Conservation (phyloP, 352 stramenopile genomes). For the Phytopythium chamaehyphon region DNA sequence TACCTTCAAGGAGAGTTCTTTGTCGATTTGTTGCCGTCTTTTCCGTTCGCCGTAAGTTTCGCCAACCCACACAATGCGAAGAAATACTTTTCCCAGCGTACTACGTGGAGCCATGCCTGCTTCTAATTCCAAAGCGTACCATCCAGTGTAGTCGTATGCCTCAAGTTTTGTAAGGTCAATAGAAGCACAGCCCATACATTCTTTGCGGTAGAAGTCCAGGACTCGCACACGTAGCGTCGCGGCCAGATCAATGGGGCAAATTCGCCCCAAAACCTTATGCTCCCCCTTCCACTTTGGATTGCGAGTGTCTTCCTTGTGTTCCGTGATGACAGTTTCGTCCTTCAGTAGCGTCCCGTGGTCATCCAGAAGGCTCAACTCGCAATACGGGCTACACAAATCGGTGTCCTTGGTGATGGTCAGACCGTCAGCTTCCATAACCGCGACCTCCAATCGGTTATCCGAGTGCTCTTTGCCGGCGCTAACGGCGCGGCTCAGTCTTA, state of each 20-base stretch:
- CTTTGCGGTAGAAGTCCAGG: constrained; percentile 51
- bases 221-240: constrained; percentile 46
- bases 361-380: constrained; percentile 56
- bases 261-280: constrained; percentile 58
- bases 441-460: constrained; percentile 68
- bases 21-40: constrained; percentile 48
- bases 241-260: constrained; percentile 54
- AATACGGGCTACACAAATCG: constrained; percentile 58
- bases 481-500: constrained; percentile 35
- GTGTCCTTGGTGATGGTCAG: constrained; percentile 59
- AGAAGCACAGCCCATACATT: constrained; percentile 40
- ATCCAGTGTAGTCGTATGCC: constrained; percentile 38
- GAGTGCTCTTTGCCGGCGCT: constrained; percentile 47
- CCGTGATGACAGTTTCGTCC: constrained; percentile 46
- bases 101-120: constrained; percentile 35
- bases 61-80: constrained; percentile 49
- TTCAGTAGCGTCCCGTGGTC: constrained; percentile 41
- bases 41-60: constrained; percentile 54
- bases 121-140: constrained; percentile 46
- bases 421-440: constrained; percentile 39
- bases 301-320: constrained; percentile 46
- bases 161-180: constrained; percentile 53
- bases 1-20: constrained; percentile 46
- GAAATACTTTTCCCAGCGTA: constrained; percentile 47
- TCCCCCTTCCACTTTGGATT: constrained; percentile 61